These are phyloP conservation scores for Astrephomene gubernaculifera DNA, from an alignment of 139 green algal genomes.

Conservation along the genomic window DNA sequence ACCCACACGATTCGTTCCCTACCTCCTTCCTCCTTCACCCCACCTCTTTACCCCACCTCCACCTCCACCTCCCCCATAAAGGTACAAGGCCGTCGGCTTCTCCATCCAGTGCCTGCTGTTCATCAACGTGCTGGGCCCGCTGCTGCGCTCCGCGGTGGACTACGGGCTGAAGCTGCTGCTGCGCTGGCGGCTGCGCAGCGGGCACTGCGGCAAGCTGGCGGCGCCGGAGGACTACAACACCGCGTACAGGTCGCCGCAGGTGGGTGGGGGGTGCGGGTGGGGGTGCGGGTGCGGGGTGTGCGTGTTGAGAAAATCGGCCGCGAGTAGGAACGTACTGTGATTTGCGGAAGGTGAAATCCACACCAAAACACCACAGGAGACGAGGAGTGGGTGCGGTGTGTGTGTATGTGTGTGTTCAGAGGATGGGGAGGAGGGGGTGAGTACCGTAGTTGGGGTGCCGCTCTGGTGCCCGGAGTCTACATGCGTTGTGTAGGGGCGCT, in stretches of 20 bases:
- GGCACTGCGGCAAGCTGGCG: slow-evolving; percentile 6
- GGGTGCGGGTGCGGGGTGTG: neutral
- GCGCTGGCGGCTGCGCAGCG: neutral
- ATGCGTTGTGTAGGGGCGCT: no score
- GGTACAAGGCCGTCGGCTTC: slow-evolving; percentile 61
- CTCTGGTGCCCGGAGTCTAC: no score
- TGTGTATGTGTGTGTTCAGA: no score
- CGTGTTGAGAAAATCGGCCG: no score
- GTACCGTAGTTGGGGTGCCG: neutral
- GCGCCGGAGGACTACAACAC: slow-evolving; percentile 33
- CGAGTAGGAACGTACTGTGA: no score
- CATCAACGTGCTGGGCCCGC: slow-evolving; percentile 40
- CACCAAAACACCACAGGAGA: no score
- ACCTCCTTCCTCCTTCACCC: neutral
- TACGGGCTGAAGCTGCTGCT: neutral
- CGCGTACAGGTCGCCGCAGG: slow-evolving; percentile 13
- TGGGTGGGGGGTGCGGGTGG: neutral
- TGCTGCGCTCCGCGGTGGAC: neutral
- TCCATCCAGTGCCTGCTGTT: slow-evolving; percentile 51
- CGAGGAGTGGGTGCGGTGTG: no score
- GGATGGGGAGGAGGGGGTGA: no score
- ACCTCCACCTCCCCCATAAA: neutral
- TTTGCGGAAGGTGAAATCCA: no score
- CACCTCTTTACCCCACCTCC: neutral
- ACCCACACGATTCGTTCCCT: neutral